These are phyloP conservation scores for Diaporthe vaccinii DNA, from an alignment of 2,329 filamentous ascomycete genomes.

Conservation along the genomic window DNA sequence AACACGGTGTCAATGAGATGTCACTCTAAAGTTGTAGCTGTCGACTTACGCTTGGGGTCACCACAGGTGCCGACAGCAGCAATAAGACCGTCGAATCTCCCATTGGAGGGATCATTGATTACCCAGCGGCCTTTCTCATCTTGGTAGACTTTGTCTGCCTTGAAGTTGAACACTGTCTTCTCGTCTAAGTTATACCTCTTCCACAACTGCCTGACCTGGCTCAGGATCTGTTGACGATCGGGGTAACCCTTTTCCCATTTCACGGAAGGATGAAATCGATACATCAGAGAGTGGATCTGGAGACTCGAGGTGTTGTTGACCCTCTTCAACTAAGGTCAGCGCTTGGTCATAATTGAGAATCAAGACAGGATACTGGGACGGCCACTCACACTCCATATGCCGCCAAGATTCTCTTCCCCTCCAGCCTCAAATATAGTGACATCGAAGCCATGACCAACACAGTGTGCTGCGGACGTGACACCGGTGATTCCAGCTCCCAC, in stretches of 20 bases:
- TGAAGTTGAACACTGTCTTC: constrained; percentile 79
- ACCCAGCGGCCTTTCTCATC: constrained; percentile 80
- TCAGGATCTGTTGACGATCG: constrained; percentile 79
- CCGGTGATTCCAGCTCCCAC: constrained; percentile 81
- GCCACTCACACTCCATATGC: constrained; percentile 80
- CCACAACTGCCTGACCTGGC: constrained; percentile 80
- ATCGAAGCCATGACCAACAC: constrained; percentile 88
- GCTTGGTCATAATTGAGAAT: not conserved
- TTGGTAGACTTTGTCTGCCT: constrained; percentile 77
- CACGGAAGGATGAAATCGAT: constrained; percentile 86
- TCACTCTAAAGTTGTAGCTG: not conserved
- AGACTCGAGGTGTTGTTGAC: constrained; percentile 87
- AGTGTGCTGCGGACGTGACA: constrained; percentile 84
- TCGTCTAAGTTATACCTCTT: constrained; percentile 78
- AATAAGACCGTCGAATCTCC: constrained; percentile 83
- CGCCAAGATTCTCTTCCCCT: constrained; percentile 74
- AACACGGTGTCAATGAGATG: constrained; percentile 56
- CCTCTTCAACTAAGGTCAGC: constrained; percentile 62
- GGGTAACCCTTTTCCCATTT: constrained; percentile 84
- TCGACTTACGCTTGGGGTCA: constrained; percentile 60
- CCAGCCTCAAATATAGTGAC: constrained; percentile 84
- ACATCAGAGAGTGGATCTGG: constrained; percentile 90
- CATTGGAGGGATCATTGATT: constrained; percentile 78
- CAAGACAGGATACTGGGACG: too few relatives aligned
- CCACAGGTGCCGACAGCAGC: constrained; percentile 86